phyloP scores from a whole-genome alignment of 2,329 filamentous ascomycete genomes.

The Calonectria pseudoturangicola region DNA sequence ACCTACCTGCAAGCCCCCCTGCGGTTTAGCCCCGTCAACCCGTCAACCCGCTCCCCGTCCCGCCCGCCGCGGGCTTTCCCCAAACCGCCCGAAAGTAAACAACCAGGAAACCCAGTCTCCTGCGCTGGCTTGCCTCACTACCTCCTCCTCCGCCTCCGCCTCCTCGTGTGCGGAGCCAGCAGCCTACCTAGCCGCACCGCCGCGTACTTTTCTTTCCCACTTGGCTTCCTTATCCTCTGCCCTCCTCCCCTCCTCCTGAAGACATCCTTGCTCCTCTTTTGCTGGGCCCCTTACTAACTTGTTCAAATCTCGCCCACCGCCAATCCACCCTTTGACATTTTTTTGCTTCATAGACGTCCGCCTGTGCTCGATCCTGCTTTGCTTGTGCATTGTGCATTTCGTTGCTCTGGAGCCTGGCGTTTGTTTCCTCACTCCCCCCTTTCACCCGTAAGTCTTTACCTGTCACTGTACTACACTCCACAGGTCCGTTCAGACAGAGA shows the following conservation, averaged over 20 bases:
- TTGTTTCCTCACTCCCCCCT: slow-evolving; percentile 52
- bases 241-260: slow-evolving; percentile 37
- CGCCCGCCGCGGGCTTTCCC: slow-evolving; percentile 49
- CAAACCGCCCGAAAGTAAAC: slow-evolving; percentile 54
- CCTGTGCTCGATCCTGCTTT: slow-evolving; percentile 44
- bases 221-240: slow-evolving; percentile 43
- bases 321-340: slow-evolving; percentile 30
- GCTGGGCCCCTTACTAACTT: slow-evolving; percentile 43
- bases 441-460: slow-evolving; percentile 51
- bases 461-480: slow-evolving; percentile 44
- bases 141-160: slow-evolving; percentile 44
- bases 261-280: slow-evolving; percentile 47
- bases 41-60: slow-evolving; percentile 47
- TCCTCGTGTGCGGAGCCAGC: slow-evolving; percentile 24
- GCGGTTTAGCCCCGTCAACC: slow-evolving; percentile 44
- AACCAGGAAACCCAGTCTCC: slow-evolving; percentile 36
- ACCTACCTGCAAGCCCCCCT: slow-evolving; percentile 27
- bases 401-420: slow-evolving; percentile 54
- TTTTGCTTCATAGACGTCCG: slow-evolving; percentile 41
- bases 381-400: slow-evolving; percentile 48
- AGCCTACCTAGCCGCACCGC: slow-evolving; percentile 34
- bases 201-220: slow-evolving; percentile 43
- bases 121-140: slow-evolving; percentile 39
- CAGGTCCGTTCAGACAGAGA: slow-evolving; percentile 22
- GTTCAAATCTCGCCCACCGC: slow-evolving; percentile 26